A percentile compares a stretch with the other conserved stretches of the same genome.
Conservation (phyloP, 805 yeast species). For the Yamadazyma kitorensis region DNA sequence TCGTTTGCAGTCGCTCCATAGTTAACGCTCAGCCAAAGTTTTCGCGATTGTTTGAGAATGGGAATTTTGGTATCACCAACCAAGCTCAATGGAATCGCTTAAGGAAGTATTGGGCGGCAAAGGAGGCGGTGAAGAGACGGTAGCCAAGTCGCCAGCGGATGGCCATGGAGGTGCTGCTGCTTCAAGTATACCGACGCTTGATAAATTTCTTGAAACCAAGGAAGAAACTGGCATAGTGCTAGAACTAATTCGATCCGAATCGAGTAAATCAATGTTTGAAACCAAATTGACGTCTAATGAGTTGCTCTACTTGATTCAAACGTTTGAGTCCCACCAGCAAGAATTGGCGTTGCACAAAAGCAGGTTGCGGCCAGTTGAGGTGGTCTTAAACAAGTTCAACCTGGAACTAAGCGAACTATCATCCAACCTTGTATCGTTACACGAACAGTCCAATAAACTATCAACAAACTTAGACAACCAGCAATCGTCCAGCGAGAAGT, state of each 20-base stretch:
- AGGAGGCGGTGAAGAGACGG: too few relatives aligned
- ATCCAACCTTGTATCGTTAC: constrained; percentile 29
- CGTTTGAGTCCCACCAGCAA: constrained; percentile 22
- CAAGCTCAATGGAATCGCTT: too few relatives aligned
- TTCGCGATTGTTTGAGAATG: too few relatives aligned
- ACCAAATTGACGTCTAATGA: constrained; percentile 7
- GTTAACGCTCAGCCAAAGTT: too few relatives aligned
- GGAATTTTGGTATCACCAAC: too few relatives aligned
- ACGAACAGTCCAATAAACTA: constrained; percentile 31
- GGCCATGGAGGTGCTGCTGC: too few relatives aligned
- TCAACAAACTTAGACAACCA: constrained; percentile 27
- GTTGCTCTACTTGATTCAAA: constrained; percentile 6
- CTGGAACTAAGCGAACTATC: constrained; percentile 39
- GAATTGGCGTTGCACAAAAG: constrained; percentile 27
- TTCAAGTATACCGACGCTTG: too few relatives aligned
- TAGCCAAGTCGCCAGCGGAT: too few relatives aligned
- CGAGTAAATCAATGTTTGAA: constrained; percentile 6
- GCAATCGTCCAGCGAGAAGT: constrained; percentile 31
- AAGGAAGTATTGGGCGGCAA: too few relatives aligned
- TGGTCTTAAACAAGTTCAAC: constrained; percentile 56
- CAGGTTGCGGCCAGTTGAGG: constrained; percentile 49
- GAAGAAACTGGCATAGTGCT: constrained; percentile 7
- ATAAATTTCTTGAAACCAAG: too few relatives aligned
- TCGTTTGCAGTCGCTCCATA: too few relatives aligned
- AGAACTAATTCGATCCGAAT: constrained; percentile 15